Evolutionary conservation across 306 rosid genomes (phyloP).

Genomic region (Malus sieversii): DNA sequence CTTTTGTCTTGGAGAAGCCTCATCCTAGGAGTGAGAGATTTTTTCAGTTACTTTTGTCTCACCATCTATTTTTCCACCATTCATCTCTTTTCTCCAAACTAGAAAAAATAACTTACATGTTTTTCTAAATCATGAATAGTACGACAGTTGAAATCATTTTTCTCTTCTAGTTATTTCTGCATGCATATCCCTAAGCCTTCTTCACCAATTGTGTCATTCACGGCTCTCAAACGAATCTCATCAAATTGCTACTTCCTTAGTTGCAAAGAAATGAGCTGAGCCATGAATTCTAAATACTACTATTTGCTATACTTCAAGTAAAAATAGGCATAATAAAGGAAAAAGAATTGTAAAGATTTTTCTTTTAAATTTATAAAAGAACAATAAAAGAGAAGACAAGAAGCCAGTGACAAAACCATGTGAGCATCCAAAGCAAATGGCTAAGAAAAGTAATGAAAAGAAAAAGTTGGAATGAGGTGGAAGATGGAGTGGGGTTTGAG

Average conservation of each 20-base stretch:
- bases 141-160: neutral
- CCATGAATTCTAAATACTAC: neutral
- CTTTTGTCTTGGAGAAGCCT: constrained; percentile 75
- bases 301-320: neutral
- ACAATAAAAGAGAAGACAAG: neutral
- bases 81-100: too few relatives aligned
- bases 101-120: too few relatives aligned
- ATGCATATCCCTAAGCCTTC: constrained; percentile 14
- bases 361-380: neutral
- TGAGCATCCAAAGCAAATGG: constrained; percentile 55
- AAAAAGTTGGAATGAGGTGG: constrained; percentile 34
- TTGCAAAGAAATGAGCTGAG: constrained; percentile 24
- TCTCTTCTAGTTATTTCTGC: constrained; percentile 1
- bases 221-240: constrained; percentile 12
- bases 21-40: constrained; percentile 67
- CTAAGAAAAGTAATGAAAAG: constrained; percentile 33
- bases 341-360: neutral
- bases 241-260: constrained; percentile 28
- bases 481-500: constrained; percentile 31
- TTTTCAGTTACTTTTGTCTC: constrained; percentile 20
- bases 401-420: constrained; percentile 17
- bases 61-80: too few relatives aligned
- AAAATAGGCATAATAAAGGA: neutral
- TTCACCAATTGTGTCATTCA: constrained; percentile 2
- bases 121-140: neutral